Percentiles rank a stretch among this genome's conserved stretches.
Conservation (phyloP, 352 stramenopile genomes). For the Pythium vanterpoolii region DNA sequence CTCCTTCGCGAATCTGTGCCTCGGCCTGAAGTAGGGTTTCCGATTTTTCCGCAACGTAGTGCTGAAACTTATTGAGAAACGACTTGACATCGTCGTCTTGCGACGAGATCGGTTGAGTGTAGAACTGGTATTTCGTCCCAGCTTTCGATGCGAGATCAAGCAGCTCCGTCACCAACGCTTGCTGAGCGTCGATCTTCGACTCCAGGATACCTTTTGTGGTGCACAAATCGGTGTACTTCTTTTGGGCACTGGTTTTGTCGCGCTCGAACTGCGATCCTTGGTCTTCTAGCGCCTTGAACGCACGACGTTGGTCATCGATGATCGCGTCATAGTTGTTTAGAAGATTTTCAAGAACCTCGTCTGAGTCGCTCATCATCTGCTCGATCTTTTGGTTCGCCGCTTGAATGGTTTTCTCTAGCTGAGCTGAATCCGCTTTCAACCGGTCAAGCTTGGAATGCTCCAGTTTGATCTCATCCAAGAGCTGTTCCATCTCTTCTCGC, state of each 20-base stretch:
- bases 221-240: conserved; percentile 35
- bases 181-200: conserved; percentile 45
- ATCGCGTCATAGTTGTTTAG: conserved; percentile 57
- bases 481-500: conserved; percentile 49
- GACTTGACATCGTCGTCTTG: conserved; percentile 49
- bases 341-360: conserved; percentile 52
- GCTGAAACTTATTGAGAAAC: conserved; percentile 48
- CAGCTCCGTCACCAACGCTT: conserved; percentile 35
- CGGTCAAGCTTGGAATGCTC: conserved; percentile 36
- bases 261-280: conserved; percentile 28
- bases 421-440: conserved; percentile 27
- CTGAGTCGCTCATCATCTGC: conserved; percentile 65
- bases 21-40: conserved; percentile 35
- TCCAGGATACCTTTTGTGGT: conserved; percentile 45
- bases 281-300: conserved; percentile 29
- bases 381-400: conserved; percentile 49
- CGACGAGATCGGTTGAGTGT: conserved; percentile 44
- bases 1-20: conserved; percentile 33
- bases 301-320: conserved; percentile 39
- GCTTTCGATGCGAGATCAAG: conserved; percentile 40
- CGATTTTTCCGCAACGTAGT: conserved; percentile 43
- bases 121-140: conserved; percentile 60
- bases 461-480: conserved; percentile 38
- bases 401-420: conserved; percentile 41
- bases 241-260: conserved; percentile 30